phyloP scores from a whole-genome alignment of 2,329 filamentous ascomycete genomes.

The Fusarium illudens region DNA sequence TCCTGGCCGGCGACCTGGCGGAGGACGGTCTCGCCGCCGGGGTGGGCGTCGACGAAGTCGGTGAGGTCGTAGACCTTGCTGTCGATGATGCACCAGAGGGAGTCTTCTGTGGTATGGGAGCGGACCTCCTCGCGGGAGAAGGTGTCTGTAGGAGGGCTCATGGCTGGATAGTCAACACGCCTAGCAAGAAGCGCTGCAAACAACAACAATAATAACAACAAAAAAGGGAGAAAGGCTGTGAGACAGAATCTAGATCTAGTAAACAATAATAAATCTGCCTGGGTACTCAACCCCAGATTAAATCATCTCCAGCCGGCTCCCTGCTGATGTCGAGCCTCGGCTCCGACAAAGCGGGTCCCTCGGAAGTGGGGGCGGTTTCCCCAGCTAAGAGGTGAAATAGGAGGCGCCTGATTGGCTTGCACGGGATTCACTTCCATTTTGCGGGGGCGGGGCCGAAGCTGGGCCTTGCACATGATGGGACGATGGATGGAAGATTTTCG shows the following conservation, averaged over 20 bases:
- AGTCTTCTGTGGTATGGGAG: slow-evolving; percentile 78
- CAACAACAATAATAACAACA: too few species aligned
- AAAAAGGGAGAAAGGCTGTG: not conserved
- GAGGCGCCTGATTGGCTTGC: slow-evolving; percentile 14
- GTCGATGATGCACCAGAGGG: slow-evolving; percentile 86
- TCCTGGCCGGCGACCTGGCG: slow-evolving; percentile 83
- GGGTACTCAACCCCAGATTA: slow-evolving; percentile 13
- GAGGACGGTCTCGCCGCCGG: slow-evolving; percentile 82
- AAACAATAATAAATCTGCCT: not conserved
- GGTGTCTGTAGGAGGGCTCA: slow-evolving; percentile 54
- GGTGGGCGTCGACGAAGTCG: slow-evolving; percentile 86
- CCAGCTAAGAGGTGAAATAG: slow-evolving; percentile 23
- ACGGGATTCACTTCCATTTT: slow-evolving; percentile 30
- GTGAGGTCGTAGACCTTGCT: slow-evolving; percentile 86
- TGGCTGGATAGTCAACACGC: not conserved
- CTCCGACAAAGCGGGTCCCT: slow-evolving; percentile 32
- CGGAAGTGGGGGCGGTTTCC: not conserved
- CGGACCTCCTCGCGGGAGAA: slow-evolving; percentile 73
- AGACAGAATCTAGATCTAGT: not conserved
- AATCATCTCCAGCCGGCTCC: not conserved
- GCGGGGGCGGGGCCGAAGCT: slow-evolving; percentile 33
- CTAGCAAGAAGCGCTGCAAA: not conserved
- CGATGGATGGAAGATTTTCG: too few species aligned
- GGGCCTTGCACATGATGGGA: slow-evolving; percentile 23
- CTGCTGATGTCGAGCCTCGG: slow-evolving; percentile 31